Base-by-base conservation (phyloP, 2,329 filamentous ascomycete genomes). In the Microdochium bolleyi region DNA sequence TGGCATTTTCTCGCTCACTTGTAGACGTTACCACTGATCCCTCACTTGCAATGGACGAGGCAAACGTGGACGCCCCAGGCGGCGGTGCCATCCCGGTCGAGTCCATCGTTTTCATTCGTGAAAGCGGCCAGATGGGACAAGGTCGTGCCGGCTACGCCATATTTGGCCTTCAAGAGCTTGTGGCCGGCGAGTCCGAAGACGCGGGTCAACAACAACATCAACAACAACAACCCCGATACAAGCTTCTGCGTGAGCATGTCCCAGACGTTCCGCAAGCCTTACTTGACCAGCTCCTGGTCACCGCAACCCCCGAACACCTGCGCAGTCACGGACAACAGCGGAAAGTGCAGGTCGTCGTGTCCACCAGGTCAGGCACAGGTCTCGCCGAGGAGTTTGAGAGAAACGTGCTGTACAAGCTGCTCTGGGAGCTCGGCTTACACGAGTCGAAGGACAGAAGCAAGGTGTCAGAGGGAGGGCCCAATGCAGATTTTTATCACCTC, bases 271-370 rank as follows among this genome's bases (percentile, higher is more conserved):
- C 73, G 0, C 61, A 68, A 16, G 57, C 63, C 2, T 61, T 75
- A 2, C 61, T 74, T 4, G 60, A 67, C 16, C 60, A 60, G 5
- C 69, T 73, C 53, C 56, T 73, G 24, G 57, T 78, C 14, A 51
- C 54, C 3, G 58, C 58, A 3, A 54, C 74, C 7, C 78, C 79
- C 0, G 49, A 58, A 2, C 67, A 78, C 54, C 64, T 66, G 19
- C 55, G 55, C 32, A 55, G 57, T 16, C 52, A 56, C 2, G 44
- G 51, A 11, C n/a, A 13, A 7, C 55, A 51, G 22, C 63, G 60
- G n/a, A 55, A 67, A 13, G 64, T 85, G n/a, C 77, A 88, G 59
- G 73, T 90, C 19, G 65, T 92, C 22, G 75, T 91, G 19, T 91
- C 87, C 1, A 83, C 78, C 0, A 72, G 73, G 21, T 88, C 88